A percentile compares a stretch with the other conserved stretches of the same genome.
These are phyloP conservation scores for Auricularia cornea DNA, from an alignment of 768 basidiomycete species.

Conservation along the genomic window DNA sequence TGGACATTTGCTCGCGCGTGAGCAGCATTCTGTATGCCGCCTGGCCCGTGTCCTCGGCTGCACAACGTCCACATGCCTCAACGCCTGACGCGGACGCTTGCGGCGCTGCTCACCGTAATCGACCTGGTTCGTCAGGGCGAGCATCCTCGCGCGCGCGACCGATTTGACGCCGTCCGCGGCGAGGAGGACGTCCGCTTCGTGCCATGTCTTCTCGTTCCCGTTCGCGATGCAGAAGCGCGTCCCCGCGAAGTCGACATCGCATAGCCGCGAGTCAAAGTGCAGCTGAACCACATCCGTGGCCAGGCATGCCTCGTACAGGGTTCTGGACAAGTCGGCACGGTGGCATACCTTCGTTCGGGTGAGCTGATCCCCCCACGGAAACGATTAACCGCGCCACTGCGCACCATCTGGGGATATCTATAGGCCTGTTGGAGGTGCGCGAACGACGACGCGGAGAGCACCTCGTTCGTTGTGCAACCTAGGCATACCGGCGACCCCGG, in stretches of 20 bases:
- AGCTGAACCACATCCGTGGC: constrained; percentile 20
- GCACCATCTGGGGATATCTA: not conserved
- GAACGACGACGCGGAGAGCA: not conserved
- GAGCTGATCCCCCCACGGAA: not conserved
- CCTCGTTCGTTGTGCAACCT: not conserved
- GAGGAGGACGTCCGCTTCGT: constrained; percentile 27
- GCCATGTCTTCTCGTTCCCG: constrained; percentile 14
- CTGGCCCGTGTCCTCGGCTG: constrained; percentile 29
- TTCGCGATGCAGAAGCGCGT: constrained; percentile 13
- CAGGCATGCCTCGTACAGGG: constrained; percentile 21
- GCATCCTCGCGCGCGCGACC: constrained; percentile 22
- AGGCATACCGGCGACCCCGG: not conserved
- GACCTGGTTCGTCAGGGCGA: constrained; percentile 21
- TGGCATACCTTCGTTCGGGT: constrained; percentile 20
- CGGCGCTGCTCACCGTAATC: constrained; percentile 16
- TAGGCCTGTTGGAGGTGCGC: not conserved
- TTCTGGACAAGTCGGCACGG: constrained; percentile 25
- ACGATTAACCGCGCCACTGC: not conserved
- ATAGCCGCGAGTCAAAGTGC: constrained; percentile 18
- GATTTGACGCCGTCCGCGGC: constrained; percentile 34
- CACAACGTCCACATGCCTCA: not conserved
- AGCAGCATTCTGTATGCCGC: constrained; percentile 33
- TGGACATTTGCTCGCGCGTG: constrained; percentile 18
- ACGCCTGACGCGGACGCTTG: not conserved
- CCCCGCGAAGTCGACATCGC: constrained; percentile 21